phyloP scores from a whole-genome alignment of 345 rosid genomes.

The Rhizophora mangle region DNA sequence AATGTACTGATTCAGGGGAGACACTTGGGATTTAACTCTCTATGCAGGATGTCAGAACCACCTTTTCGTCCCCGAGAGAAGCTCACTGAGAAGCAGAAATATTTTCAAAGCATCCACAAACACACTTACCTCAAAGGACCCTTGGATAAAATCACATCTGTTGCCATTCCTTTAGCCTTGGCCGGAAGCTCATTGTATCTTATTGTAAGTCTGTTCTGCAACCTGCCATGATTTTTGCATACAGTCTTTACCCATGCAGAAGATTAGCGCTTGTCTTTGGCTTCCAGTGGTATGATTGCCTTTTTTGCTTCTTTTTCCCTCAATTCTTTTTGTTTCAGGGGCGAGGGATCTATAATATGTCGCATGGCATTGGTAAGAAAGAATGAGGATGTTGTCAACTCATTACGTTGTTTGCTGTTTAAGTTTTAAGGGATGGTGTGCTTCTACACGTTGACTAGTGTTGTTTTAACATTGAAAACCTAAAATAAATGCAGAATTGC shows the following conservation, averaged over 20 bases:
- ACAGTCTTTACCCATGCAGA: neutral
- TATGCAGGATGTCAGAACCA: slow-evolving; percentile 52
- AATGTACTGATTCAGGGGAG: no score
- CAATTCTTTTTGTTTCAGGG: slow-evolving; percentile 42
- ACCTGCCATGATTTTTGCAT: neutral
- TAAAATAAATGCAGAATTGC: slow-evolving; percentile 45
- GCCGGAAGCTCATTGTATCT: slow-evolving; percentile 54
- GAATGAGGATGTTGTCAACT: slow-evolving; percentile 41
- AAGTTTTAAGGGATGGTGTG: slow-evolving; percentile 14
- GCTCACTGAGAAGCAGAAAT: slow-evolving; percentile 76
- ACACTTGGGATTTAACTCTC: neutral
- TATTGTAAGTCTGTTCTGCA: slow-evolving; percentile 50
- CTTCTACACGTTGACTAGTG: slow-evolving; percentile 15
- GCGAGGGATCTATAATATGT: slow-evolving; percentile 81
- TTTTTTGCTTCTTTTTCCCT: neutral
- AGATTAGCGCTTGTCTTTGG: neutral
- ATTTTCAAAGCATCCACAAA: slow-evolving; percentile 68
- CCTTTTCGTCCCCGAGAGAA: slow-evolving; percentile 87
- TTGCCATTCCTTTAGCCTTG: slow-evolving; percentile 75
- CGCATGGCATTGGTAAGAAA: slow-evolving; percentile 81
- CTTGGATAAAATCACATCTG: slow-evolving; percentile 76
- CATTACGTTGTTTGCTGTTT: slow-evolving; percentile 4
- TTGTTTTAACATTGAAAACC: slow-evolving; percentile 11
- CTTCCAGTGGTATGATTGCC: neutral
- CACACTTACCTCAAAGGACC: slow-evolving; percentile 86